Base-by-base conservation (phyloP, 2,329 filamentous ascomycete genomes). In the Raffaelea albimanens region DNA sequence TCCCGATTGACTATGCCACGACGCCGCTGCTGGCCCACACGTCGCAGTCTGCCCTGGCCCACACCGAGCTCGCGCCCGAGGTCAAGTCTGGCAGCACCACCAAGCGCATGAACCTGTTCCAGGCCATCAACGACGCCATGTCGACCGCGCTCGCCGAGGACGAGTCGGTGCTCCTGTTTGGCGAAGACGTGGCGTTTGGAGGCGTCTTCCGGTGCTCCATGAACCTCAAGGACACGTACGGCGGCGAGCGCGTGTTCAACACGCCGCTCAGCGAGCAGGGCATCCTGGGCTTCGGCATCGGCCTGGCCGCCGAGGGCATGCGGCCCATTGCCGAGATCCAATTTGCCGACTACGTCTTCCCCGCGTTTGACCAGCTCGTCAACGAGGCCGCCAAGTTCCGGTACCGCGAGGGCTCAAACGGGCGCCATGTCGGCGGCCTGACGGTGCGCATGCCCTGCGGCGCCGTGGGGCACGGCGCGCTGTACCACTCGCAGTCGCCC, bases 121-220 rank as follows among this genome's bases (percentile, higher is more conserved):
- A 95, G 63, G 84, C 93, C 44, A 82, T 98, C 70, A 97, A 97
- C 63, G 82, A 91, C 55, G 90, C 91, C 11, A 74, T 98, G 20
- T 79, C 85, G 20, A 86, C 84, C 50, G 87, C 91, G 21, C 75
- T 98, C 23, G 79, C 84, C 16, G 79, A 83, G 33, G 90, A 96
- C 58, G 87, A 95, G 54, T 82, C 83, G 18, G 88, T 95, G 20
- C 70, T 97, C 48, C 75, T 98, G 10, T 98, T 98, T 59, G 93
- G 93, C 39, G 93, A 98, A 66, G 93, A 98, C 61, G 89, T 98
- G 8, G 87, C 93, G 14, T 98, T 98, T 50, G 93, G 93, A 39
- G 93, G 93, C 46, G 93, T 98, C 16, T 98, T 98, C 61, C 79
- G 93, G 48, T 96, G 89, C 67, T 91, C 87, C 29, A 91, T 93